These are phyloP conservation scores for Agrocybe praecox DNA, from an alignment of 768 basidiomycete genomes.

Conservation along the genomic window DNA sequence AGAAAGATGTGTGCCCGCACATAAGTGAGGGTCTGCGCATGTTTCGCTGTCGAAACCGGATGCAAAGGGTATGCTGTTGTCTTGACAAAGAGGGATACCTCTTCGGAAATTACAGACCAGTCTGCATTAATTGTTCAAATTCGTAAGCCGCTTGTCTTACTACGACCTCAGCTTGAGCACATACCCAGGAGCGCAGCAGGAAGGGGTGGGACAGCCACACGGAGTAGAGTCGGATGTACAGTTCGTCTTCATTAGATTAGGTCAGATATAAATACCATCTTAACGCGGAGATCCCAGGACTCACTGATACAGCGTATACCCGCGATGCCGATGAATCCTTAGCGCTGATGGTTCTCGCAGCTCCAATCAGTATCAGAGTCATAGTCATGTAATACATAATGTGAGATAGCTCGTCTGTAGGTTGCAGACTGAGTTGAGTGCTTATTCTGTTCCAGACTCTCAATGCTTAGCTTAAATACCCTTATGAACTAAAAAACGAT, in stretches of 20 bases:
- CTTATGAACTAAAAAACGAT: too few relatives aligned
- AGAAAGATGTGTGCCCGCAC: neutral
- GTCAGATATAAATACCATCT: neutral
- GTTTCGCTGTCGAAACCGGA: neutral
- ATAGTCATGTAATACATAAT: too few relatives aligned
- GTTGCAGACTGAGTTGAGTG: too few relatives aligned
- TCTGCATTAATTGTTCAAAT: neutral
- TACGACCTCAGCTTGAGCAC: neutral
- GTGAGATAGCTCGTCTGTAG: too few relatives aligned
- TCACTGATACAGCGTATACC: too few relatives aligned
- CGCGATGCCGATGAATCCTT: too few relatives aligned
- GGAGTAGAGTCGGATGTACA: neutral
- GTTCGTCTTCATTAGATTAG: neutral
- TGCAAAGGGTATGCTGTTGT: neutral
- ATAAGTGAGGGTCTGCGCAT: conserved; percentile 1
- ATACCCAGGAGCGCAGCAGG: neutral
- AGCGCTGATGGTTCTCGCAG: too few relatives aligned
- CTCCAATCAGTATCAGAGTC: too few relatives aligned
- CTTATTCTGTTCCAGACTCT: too few relatives aligned
- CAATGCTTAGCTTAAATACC: too few relatives aligned
- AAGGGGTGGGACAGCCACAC: neutral
- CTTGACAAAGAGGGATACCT: neutral
- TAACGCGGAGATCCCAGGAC: too few relatives aligned
- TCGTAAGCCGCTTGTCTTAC: neutral
- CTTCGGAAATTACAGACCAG: neutral